Base-by-base conservation (phyloP, 2,329 filamentous ascomycete species). In the Penicillium capsulatum region DNA sequence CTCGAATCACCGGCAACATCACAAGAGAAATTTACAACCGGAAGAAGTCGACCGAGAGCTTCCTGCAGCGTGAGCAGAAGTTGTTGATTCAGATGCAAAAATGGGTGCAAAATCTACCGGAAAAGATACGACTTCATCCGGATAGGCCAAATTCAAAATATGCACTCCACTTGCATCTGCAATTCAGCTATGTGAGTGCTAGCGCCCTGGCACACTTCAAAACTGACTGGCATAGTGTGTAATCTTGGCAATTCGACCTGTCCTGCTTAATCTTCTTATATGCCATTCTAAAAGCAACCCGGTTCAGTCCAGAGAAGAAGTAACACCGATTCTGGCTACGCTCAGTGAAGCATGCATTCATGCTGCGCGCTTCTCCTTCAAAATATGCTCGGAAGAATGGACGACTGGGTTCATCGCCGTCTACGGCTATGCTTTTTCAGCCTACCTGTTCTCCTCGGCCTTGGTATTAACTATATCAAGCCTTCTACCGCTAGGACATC, bases 361-460 rank as follows among this genome's bases (percentile, higher is more conserved):
- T 11, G 48, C 59, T 10, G 59, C 59, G 10, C 45, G 59, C 11
- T 53, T 57, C 17, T 59, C 59, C 3, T 51, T 61, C 17, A 33
- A 48, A 11, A 40, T 63, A 17, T 51, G 61, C 19, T 38, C 54
- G 14, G 53, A 60, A n/a, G 48, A 60, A 42, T 63, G 59, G 59
- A 55, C 59, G 7, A 53, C 54, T 35, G 58, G 57, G 4, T 55
- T 54, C 3, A 39, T 62, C 1, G 51, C 58, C 7, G 47, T 57
- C 32, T 60, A 54, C 33, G 59, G 60, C 20, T 63, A 60, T 35
- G 57, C 56, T 24, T 57, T 61, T 17, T 55, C 59, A 3, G 54
- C 55, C n/a, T 61, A 54, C 15, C 38, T 63, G n/a, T 63, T 63
- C 42, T 60, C 59, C 2, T 57, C 58, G 2, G 50, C 57, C 8